These are phyloP conservation scores for Arthrocladium fulminans DNA, from an alignment of 2,329 filamentous ascomycete species.

Conservation along the genomic window DNA sequence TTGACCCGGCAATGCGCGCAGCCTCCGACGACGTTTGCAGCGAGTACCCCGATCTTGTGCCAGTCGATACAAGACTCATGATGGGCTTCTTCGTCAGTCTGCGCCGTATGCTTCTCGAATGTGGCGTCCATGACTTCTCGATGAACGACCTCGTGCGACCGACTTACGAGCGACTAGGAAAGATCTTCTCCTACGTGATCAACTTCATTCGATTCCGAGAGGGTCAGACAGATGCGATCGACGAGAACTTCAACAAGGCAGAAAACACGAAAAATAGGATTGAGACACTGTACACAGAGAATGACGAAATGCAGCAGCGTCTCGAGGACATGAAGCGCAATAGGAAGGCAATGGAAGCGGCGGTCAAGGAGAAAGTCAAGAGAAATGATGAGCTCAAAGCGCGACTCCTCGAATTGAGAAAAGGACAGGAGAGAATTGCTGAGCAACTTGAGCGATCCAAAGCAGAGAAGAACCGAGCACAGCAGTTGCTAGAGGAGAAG, in stretches of 20 bases:
- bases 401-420: slow-evolving; percentile 67
- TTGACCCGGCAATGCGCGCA: slow-evolving; percentile 90
- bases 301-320: slow-evolving; percentile 74
- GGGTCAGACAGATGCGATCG: slow-evolving; percentile 79
- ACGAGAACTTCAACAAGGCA: slow-evolving; percentile 85
- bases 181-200: slow-evolving; percentile 96
- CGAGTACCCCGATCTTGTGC: slow-evolving; percentile 73
- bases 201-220: slow-evolving; percentile 98
- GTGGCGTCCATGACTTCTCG: slow-evolving; percentile 85
- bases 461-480: slow-evolving; percentile 67
- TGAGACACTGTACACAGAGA: slow-evolving; percentile 74
- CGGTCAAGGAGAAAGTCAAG: slow-evolving; percentile 74
- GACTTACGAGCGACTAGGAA: slow-evolving; percentile 79
- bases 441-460: slow-evolving; percentile 76
- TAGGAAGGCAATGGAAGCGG: slow-evolving; percentile 67
- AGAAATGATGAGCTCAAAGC: slow-evolving; percentile 82
- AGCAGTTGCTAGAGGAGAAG: slow-evolving; percentile 47
- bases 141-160: slow-evolving; percentile 88
- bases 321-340: slow-evolving; percentile 74
- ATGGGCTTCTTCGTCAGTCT: slow-evolving; percentile 92
- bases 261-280: slow-evolving; percentile 81
- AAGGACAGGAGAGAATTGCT: slow-evolving; percentile 73
- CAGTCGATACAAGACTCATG: slow-evolving; percentile 79
- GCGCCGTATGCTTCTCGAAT: slow-evolving; percentile 68
- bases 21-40: slow-evolving; percentile 77